A percentile compares a stretch with the other conserved stretches of the same genome.
Conservation (phyloP, 2,329 filamentous ascomycete genomes). For the Tolypocladium cylindrosporum region DNA sequence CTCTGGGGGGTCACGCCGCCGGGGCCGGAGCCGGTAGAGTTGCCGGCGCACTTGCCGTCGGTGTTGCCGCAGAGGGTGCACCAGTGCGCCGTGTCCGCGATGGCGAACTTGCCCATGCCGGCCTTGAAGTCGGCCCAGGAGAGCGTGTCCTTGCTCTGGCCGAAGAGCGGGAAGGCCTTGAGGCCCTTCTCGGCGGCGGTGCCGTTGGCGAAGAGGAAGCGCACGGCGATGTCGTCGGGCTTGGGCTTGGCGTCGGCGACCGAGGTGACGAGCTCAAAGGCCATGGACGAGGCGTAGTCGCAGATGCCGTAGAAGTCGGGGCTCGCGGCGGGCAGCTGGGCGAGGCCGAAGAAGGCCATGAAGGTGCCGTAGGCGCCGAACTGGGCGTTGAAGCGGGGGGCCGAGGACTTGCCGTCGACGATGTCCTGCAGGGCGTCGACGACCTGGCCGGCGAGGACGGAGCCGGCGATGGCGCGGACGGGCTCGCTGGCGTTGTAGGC, state of each 20-base stretch:
- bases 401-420: conserved; percentile 27
- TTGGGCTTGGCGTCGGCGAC: conserved; percentile 35
- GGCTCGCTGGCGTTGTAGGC: conserved; percentile 70
- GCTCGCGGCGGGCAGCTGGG: conserved; percentile 38
- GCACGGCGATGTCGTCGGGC: conserved; percentile 40
- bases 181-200: conserved; percentile 43
- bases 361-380: conserved; percentile 54
- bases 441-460: conserved; percentile 46
- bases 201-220: conserved; percentile 53
- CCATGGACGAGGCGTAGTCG: conserved; percentile 77
- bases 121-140: conserved; percentile 59
- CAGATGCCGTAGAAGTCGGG: conserved; percentile 63
- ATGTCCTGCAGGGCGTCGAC: conserved; percentile 42
- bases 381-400: conserved; percentile 37
- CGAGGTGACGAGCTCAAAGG: conserved; percentile 61
- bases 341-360: conserved; percentile 53
- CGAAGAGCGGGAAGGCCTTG: conserved; percentile 47
- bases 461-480: conserved; percentile 47
- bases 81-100: conserved; percentile 58
- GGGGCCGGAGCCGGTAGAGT: conserved; percentile 10
- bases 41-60: conserved; percentile 51
- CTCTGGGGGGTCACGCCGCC: conserved; percentile 12
- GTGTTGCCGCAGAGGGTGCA: conserved; percentile 66
- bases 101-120: conserved; percentile 55
- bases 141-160: conserved; percentile 42